Conservation (phyloP, 768 basidiomycete genomes). For the Hypsizygus marmoreus region DNA sequence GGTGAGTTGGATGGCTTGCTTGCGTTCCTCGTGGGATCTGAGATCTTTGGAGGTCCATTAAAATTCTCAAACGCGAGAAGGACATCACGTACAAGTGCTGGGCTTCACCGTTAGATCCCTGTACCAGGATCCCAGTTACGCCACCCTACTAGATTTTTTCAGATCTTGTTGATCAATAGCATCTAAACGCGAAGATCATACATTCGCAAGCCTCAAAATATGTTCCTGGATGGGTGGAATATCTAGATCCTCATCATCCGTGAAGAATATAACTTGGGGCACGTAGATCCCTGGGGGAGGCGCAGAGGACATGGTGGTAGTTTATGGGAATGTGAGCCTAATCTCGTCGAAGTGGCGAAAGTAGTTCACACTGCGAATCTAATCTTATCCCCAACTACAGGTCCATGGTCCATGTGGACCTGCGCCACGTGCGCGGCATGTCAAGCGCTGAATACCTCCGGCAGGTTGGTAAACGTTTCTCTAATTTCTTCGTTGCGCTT, state of each 20-base stretch:
- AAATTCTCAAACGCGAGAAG: neutral
- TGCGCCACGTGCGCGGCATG: conserved; percentile 15
- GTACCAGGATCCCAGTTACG: conserved; percentile 70
- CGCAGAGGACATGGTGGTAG: conserved; percentile 30
- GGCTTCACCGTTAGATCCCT: conserved; percentile 78
- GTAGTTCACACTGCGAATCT: conserved; percentile 12
- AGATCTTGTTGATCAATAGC: conserved; percentile 10
- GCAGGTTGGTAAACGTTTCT: conserved; percentile 6
- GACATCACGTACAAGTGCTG: conserved; percentile 54
- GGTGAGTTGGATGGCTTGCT: conserved; percentile 60
- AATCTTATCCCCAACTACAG: conserved; percentile 24
- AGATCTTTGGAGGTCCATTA: neutral
- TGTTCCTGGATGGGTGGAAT: conserved; percentile 66
- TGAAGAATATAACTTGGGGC: conserved; percentile 76
- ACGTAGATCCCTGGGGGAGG: conserved; percentile 76
- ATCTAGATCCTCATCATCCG: conserved; percentile 71
- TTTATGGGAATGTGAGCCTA: conserved; percentile 2
- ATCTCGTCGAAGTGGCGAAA: conserved; percentile 4
- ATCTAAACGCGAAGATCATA: conserved; percentile 30
- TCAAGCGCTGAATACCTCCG: neutral
- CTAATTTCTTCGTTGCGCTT: neutral
- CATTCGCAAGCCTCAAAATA: conserved; percentile 71
- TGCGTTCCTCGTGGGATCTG: conserved; percentile 69
- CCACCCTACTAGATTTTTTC: conserved; percentile 58
- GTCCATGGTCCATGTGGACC: too few species aligned